Percentiles rank a stretch among this genome's conserved stretches.
Conservation (phyloP, 306 rosid species). For the Malus sieversii region DNA sequence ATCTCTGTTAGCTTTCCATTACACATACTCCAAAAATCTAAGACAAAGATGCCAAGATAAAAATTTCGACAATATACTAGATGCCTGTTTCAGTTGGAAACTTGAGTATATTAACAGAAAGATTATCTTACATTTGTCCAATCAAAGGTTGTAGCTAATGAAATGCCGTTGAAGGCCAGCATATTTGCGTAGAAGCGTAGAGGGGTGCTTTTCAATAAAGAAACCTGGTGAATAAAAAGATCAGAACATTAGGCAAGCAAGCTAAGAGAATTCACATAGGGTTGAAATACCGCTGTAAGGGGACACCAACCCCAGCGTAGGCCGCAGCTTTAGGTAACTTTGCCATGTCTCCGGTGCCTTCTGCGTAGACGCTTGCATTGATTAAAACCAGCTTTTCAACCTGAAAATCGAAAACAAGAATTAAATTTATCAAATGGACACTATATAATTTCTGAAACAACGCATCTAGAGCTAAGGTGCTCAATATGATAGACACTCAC, state of each 20-base stretch:
- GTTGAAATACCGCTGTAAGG: neutral
- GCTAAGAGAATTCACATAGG: neutral
- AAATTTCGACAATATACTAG: neutral
- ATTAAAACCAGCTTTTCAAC: constrained; percentile 44
- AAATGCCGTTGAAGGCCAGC: constrained; percentile 32
- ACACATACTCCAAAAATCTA: no score
- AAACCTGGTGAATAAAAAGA: constrained; percentile 29
- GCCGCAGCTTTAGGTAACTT: constrained; percentile 24
- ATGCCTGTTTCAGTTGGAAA: neutral
- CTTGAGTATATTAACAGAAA: neutral
- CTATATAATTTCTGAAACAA: neutral
- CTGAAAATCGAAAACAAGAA: constrained; percentile 12
- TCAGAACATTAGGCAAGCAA: neutral
- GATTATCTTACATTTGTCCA: constrained; percentile 47
- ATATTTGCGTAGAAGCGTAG: constrained; percentile 42
- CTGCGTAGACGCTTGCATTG: constrained; percentile 39
- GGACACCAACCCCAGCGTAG: constrained; percentile 36
- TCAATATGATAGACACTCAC: constrained; percentile 34
- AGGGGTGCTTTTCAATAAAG: constrained; percentile 38
- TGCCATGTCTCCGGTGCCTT: constrained; percentile 26
- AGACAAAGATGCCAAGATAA: neutral
- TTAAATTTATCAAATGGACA: neutral
- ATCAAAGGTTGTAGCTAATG: constrained; percentile 38
- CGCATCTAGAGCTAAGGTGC: neutral
- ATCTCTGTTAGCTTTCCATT: neutral